Conservation (phyloP, 2,329 filamentous ascomycete species). For the Alternaria triticina region DNA sequence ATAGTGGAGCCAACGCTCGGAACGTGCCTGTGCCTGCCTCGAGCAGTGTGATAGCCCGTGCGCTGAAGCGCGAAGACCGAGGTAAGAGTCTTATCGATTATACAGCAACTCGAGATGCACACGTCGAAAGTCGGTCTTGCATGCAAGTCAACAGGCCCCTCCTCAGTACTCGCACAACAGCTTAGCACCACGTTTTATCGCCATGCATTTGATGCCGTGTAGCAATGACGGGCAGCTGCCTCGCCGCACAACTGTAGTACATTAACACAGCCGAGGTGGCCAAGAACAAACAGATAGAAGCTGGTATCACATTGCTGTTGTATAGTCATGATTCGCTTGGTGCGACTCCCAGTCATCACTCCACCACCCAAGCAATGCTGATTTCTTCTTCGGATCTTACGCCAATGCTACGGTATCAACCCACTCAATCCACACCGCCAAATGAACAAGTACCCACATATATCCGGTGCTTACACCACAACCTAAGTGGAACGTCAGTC, state of each 20-base stretch:
- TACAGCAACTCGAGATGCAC: neutral
- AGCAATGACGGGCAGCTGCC: conserved; percentile 14
- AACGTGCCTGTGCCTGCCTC: neutral
- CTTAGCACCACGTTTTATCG: conserved; percentile 5
- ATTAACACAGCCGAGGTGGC: neutral
- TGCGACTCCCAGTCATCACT: neutral
- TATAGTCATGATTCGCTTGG: conserved; percentile 1
- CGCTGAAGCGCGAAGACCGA: neutral
- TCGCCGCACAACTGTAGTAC: neutral
- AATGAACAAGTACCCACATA: conserved; percentile 5
- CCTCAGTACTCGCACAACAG: neutral
- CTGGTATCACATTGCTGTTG: conserved; percentile 13
- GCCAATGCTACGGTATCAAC: neutral
- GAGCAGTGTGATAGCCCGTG: neutral
- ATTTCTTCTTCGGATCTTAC: conserved; percentile 1
- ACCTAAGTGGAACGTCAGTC: conserved; percentile 36
- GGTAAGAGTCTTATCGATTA: neutral
- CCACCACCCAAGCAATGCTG: neutral
- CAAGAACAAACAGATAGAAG: neutral
- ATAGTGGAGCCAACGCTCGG: neutral
- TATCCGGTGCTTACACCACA: conserved; percentile 39
- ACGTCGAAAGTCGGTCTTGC: neutral
- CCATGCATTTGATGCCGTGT: conserved; percentile 14
- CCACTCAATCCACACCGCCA: neutral
- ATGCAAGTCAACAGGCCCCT: neutral